Base-by-base conservation (phyloP, 352 stramenopile species). In the Globisporangium echinulatum region DNA sequence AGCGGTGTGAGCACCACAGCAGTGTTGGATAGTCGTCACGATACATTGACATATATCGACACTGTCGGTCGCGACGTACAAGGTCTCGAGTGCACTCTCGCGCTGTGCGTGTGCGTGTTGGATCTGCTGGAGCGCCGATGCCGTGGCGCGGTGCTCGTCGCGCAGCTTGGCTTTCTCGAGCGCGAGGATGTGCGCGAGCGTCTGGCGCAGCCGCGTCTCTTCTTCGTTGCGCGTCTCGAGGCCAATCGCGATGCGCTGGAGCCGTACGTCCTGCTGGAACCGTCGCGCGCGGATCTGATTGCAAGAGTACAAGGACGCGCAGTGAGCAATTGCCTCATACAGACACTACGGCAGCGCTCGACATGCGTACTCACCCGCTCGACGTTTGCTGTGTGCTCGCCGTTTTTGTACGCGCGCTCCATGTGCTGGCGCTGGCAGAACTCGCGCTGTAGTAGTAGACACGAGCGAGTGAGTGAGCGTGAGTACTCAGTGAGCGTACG, bases 151-250 rank as follows among this genome's bases (percentile, higher is more conserved):
- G 49, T 87, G 76, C 59, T 90, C 81, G 50, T 90, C 76, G 19
- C 77, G 69, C 4, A 90, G 61, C 33, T 85, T 85, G 11, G 82
- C 71, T 55, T 88, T 88, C 60, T 91, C 82, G 14, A 91, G 56
- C 54, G 63, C 62, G 1, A 91, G 64, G 38, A 91, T 56, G 33
- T 89, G 72, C 38, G 78, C 67, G 74, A 91, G 87, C 1, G 79
- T 77, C 25, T 85, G 67, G 15, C 80, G 80, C 44, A 91, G 54
- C 25, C 89, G 76, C 55, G 81, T 84, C 54, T 89, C 82, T 49
- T 89, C 77, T 49, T 87, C 69, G 8, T 73, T 78, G 58, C 85
- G 87, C 25, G 75, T 66, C 37, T 88, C 73, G 39, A 89, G 33
- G 2, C 80, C 76, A 46, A 89, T 67, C 1, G 82, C 67, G 48